Conservation (phyloP, 306 rosid species). For the Parietaria judaica region DNA sequence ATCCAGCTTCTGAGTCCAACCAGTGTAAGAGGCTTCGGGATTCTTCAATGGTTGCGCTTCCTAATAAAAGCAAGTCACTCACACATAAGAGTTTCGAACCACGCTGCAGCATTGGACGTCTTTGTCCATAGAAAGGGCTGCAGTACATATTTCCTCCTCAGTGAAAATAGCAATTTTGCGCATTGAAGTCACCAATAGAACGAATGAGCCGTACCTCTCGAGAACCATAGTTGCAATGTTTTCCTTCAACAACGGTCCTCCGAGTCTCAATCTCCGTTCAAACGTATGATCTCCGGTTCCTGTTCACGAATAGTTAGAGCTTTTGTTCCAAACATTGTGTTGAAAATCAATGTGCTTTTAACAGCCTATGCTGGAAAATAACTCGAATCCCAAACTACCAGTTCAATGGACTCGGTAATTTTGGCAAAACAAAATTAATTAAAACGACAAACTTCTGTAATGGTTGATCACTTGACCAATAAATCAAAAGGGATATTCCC, state of each 20-base stretch:
- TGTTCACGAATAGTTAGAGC: slow-evolving; percentile 15
- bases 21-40: slow-evolving; percentile 84
- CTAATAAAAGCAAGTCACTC: slow-evolving; percentile 91
- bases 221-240: slow-evolving; percentile 98
- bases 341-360: too few species aligned
- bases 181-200: slow-evolving; percentile 6
- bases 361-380: too few species aligned
- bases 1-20: slow-evolving; percentile 82
- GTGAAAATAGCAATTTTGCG: slow-evolving; percentile 11
- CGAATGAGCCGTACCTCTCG: slow-evolving; percentile 60
- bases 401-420: too few species aligned
- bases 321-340: neutral
- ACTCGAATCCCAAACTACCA: too few species aligned
- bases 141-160: slow-evolving; percentile 21
- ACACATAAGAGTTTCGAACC: slow-evolving; percentile 96
- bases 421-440: too few species aligned
- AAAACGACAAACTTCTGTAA: too few species aligned
- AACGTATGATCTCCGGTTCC: slow-evolving; percentile 96
- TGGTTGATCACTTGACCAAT: too few species aligned
- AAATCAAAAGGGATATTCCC: neutral
- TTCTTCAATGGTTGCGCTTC: slow-evolving; percentile 96
- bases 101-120: slow-evolving; percentile 80
- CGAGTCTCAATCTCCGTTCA: slow-evolving; percentile 86
- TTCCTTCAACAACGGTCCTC: slow-evolving; percentile 79
- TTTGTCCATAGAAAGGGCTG: slow-evolving; percentile 97